Base-by-base conservation (phyloP, 495 filamentous ascomycete genomes). In the Penicillium canariense region DNA sequence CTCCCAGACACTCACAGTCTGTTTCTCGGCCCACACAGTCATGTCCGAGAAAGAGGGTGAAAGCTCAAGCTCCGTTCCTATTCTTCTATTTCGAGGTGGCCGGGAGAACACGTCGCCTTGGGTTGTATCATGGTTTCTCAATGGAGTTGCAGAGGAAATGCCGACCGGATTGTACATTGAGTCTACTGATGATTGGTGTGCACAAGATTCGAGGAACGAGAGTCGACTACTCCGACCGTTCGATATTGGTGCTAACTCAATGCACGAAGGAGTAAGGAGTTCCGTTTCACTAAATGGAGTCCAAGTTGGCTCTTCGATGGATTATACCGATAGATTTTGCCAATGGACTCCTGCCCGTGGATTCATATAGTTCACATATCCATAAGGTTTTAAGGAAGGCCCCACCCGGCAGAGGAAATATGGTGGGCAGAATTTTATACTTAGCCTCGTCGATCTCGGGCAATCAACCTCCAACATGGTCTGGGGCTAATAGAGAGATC, bases 351-450 rank as follows among this genome's bases (percentile, higher is more conserved):
- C 9, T 42, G 30, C 18, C 28, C 4, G 2, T 7, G 17, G 50
- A 48, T 18, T 22, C 17, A n/a, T 26, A n/a, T 25, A 44, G 45
- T 22, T 34, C 34, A 10, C 32, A 51, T 17, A 34, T n/a, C n/a
- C n/a, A n/a, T n/a, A n/a, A n/a, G n/a, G n/a, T n/a, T n/a, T n/a
- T n/a, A 28, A 54, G 31, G 50, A 46, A 54, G 28, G 40, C 40
- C 50, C 40, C 50, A 44, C 28, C 25, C 31, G 51, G 20, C 42
- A 54, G 25, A 50, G 47, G 47, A 49, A 49, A 36, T 17, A 36
- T 36, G n/a, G n/a, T n/a, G n/a, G n/a, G n/a, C n/a, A n/a, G n/a
- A n/a, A n/a, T n/a, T n/a, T n/a, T n/a, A n/a, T n/a, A n/a, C n/a
- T n/a, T n/a, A n/a, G n/a, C n/a, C n/a, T n/a, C n/a, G n/a, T n/a